These are phyloP conservation scores for Psilocybe cyanescens DNA, from an alignment of 768 basidiomycete species.

Conservation along the genomic window DNA sequence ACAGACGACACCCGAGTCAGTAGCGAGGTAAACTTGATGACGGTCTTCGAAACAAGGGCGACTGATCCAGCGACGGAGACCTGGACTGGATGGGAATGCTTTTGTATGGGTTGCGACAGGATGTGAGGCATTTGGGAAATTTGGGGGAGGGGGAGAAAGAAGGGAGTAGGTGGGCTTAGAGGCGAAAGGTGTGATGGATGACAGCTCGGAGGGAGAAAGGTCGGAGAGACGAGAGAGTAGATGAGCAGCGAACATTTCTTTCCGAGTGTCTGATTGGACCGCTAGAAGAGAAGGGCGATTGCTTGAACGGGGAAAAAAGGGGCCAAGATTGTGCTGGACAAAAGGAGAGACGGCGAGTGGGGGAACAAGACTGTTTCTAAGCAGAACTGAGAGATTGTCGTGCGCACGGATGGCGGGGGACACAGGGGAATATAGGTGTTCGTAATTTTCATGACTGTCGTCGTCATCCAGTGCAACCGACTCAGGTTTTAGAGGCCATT, in stretches of 20 bases:
- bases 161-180: conserved; percentile 30
- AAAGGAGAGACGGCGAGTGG: conserved; percentile 53
- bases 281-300: conserved; percentile 38
- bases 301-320: conserved; percentile 46
- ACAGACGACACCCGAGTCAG: conserved; percentile 37
- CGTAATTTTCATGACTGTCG: conserved; percentile 1
- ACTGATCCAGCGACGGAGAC: conserved; percentile 69
- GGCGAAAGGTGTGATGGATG: conserved; percentile 35
- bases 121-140: conserved; percentile 27
- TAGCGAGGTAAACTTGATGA: conserved; percentile 53
- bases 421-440: conserved; percentile 11
- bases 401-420: conserved; percentile 30
- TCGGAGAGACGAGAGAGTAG: conserved; percentile 47
- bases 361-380: conserved; percentile 49
- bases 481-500: conserved; percentile 21
- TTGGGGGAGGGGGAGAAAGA: conserved; percentile 26
- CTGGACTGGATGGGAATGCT: conserved; percentile 48
- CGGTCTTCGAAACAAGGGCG: conserved; percentile 83
- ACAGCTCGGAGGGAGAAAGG: conserved; percentile 42
- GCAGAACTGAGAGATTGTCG: conserved; percentile 44
- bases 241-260: conserved; percentile 51
- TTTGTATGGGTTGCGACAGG: conserved; percentile 31
- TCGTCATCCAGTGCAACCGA: conserved; percentile 29
- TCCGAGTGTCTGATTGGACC: conserved; percentile 42
- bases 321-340: conserved; percentile 25